Evolutionary conservation across 345 rosid species (phyloP).

Genomic region (Linum tenue): DNA sequence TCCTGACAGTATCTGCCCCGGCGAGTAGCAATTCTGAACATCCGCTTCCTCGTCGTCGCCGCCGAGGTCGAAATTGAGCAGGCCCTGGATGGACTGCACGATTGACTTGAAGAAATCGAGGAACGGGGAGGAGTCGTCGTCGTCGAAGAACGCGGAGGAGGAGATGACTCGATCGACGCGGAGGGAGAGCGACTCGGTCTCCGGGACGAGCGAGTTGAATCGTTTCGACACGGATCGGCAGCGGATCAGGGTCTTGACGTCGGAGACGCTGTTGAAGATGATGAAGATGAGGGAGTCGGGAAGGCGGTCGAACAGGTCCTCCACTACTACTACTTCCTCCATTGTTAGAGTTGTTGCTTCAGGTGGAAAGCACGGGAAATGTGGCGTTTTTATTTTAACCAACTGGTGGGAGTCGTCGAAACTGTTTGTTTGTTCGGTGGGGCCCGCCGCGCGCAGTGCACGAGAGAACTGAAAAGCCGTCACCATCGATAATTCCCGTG

Average conservation of each 20-base stretch:
- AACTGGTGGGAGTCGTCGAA: no score
- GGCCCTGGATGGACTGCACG: conserved; percentile 19
- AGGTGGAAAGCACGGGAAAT: no score
- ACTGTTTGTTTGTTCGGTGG: no score
- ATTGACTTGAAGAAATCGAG: conserved; percentile 21
- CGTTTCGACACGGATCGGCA: conserved; percentile 45
- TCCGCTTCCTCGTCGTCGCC: neutral
- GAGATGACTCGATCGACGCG: conserved; percentile 44
- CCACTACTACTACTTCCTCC: neutral
- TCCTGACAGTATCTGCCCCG: conserved; percentile 27
- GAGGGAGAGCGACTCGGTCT: conserved; percentile 34
- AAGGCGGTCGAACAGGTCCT: conserved; percentile 36
- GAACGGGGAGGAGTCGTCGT: conserved; percentile 11
- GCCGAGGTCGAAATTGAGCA: conserved; percentile 11
- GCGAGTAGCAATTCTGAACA: conserved; percentile 14
- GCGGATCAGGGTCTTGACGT: conserved; percentile 33
- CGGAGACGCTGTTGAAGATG: conserved; percentile 38
- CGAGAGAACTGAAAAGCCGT: no score
- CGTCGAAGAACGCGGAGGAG: conserved; percentile 20
- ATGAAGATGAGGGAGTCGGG: conserved; percentile 38
- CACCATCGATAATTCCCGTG: no score
- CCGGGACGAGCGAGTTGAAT: conserved; percentile 38
- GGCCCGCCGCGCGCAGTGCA: no score
- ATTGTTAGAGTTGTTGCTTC: neutral
- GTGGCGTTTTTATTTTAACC: no score